Percentiles rank a stretch among this genome's conserved stretches.
Evolutionary conservation across 805 yeast species (phyloP).

Genomic region (Pichia kluyveri): DNA sequence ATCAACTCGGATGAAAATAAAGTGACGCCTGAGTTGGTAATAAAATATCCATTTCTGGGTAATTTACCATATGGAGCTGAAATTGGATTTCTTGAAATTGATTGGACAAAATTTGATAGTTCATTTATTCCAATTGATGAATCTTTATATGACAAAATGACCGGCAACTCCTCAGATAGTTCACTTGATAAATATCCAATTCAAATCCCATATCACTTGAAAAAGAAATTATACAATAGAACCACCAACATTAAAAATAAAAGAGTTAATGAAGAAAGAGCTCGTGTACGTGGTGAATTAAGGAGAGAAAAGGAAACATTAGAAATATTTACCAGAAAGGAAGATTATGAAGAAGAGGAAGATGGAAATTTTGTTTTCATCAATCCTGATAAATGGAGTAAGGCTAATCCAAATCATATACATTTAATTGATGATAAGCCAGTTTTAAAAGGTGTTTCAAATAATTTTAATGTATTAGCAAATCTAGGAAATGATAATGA

Average conservation of each 20-base stretch:
- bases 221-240: constrained; percentile 49
- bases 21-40: constrained; percentile 47
- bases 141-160: not conserved
- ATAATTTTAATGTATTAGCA: constrained; percentile 9
- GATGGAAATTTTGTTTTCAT: not conserved
- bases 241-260: constrained; percentile 40
- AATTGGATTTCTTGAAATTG: constrained; percentile 74
- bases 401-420: constrained; percentile 25
- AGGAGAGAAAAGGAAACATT: constrained; percentile 9
- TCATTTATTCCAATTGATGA: constrained; percentile 3
- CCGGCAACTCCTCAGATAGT: not conserved
- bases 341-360: not conserved
- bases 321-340: not conserved
- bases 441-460: constrained; percentile 10
- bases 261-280: constrained; percentile 48
- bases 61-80: constrained; percentile 84
- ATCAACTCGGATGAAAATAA: constrained; percentile 48
- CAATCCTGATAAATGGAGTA: constrained; percentile 22
- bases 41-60: constrained; percentile 62
- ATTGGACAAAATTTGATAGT: constrained; percentile 43
- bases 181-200: constrained; percentile 1
- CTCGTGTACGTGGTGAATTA: constrained; percentile 10
- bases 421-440: constrained; percentile 30
- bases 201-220: constrained; percentile 37
- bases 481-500: constrained; percentile 8